phyloP scores from a whole-genome alignment of 2,329 filamentous ascomycete species.

The Penicillium sclerotigenum region DNA sequence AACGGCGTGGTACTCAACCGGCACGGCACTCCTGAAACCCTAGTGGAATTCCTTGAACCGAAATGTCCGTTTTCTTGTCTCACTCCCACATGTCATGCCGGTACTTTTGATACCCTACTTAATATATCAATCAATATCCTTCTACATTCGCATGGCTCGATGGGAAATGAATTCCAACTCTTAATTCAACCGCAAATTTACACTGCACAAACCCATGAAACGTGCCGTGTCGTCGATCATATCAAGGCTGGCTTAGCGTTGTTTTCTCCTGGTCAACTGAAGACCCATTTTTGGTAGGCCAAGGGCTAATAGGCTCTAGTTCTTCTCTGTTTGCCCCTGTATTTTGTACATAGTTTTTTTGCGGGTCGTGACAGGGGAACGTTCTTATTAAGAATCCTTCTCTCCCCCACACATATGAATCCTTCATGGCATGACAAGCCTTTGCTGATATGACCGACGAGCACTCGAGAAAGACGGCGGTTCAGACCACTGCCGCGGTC shows the following conservation, averaged over 20 bases:
- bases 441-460: slow-evolving; percentile 15
- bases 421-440: background rate
- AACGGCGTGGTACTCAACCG: background rate
- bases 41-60: background rate
- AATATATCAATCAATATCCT: background rate
- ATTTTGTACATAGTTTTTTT: background rate
- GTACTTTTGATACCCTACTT: background rate
- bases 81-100: background rate
- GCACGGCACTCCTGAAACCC: background rate
- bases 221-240: background rate
- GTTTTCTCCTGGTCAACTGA: background rate
- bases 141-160: background rate
- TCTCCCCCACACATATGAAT: background rate
- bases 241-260: background rate
- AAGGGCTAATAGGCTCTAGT: background rate
- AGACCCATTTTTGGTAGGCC: background rate
- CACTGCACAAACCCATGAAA: background rate
- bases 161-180: background rate
- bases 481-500: slow-evolving; percentile 25
- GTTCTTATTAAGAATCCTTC: slow-evolving; percentile 2
- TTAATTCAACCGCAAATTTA: background rate
- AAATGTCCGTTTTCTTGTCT: background rate
- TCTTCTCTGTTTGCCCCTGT: background rate
- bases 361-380: background rate
- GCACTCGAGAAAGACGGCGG: slow-evolving; percentile 23